Evolutionary conservation across 768 basidiomycete species (phyloP), one percentile per base, ranked within the genome.

Genomic region (Tricholoma saponaceum): DNA sequence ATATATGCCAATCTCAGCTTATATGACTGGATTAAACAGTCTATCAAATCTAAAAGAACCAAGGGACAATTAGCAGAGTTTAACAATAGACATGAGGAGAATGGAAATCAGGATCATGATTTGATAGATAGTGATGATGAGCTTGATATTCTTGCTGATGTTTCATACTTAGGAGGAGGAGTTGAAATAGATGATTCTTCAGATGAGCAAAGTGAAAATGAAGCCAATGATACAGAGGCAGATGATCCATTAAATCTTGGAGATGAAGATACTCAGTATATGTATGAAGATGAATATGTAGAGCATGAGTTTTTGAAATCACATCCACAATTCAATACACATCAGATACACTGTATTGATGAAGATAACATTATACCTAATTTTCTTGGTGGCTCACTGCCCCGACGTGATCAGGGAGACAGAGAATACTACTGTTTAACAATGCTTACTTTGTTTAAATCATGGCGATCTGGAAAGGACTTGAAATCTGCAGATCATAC

Each of bases 311-410:
- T 22, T 13, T 41, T 41, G 39, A 18, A 41, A 41, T 41, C 39
- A 18, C 43, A 26, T 44, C 32, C 25, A 35, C 16, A 57, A 33
- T 25, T 35, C 30, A n/a, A 41, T 32, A 35, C 20, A 1, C 13
- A 51, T 5, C 49, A 50, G 13, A 32, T 26, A 2, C 13, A 7
- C 13, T 26, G 49, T 41, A 35, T 3, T 35, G 14, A 35, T 35
- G 14, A 5, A 35, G 35, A 35, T 6, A 12, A 35, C 10, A n/a
- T 54, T 26, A 61, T 72, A 16, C 68, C 67, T 8, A 69, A 71
- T 55, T 71, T 72, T 58, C 43, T 69, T 23, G 73, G 72, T 14
- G 72, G 64, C 2, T 23, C 58, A 10, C 56, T 72, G 3, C 74
- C 74, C 6, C 23, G 73, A 51, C 44, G 26, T 46, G 74, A 75